A percentile compares a stretch with the other conserved stretches of the same genome.
These are phyloP conservation scores for Chimonanthus praecox DNA, from an alignment of 164 flowering plant genomes.

Conservation along the genomic window DNA sequence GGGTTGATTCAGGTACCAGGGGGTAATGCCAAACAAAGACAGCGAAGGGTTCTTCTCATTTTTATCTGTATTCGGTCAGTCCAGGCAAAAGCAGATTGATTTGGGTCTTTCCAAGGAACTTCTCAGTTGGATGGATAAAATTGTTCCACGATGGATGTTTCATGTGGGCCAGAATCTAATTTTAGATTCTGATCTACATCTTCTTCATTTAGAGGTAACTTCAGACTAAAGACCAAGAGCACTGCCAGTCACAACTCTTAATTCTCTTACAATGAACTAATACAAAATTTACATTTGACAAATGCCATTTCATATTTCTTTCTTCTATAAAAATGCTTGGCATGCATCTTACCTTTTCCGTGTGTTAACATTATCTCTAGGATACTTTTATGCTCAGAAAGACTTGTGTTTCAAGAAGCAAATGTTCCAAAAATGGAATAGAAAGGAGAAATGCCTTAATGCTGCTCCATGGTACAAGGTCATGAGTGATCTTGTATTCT, in stretches of 20 bases:
- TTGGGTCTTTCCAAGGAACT: slow-evolving; percentile 79
- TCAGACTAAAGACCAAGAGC: not conserved
- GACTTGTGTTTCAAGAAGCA: not conserved
- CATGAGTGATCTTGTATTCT: not conserved
- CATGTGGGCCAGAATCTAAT: slow-evolving; percentile 72
- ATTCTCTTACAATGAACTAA: not conserved
- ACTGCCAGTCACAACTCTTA: not conserved
- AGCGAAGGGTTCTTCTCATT: slow-evolving; percentile 33
- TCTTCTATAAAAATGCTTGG: not conserved
- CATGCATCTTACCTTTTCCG: not conserved
- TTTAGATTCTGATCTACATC: slow-evolving; percentile 83
- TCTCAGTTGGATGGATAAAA: slow-evolving; percentile 58
- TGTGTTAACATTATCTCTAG: not conserved
- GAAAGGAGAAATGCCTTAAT: too few relatives aligned
- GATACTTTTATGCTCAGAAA: not conserved
- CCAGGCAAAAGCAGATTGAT: slow-evolving; percentile 88
- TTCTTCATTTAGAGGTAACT: slow-evolving; percentile 81
- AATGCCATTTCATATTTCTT: not conserved
- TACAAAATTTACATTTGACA: not conserved
- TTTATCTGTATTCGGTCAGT: slow-evolving; percentile 75
- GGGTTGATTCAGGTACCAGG: slow-evolving; percentile 26
- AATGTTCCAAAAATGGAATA: too few relatives aligned
- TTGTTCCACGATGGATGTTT: slow-evolving; percentile 81
- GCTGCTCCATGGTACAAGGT: not conserved
- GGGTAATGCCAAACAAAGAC: slow-evolving; percentile 5